Percentiles rank a stretch among this genome's conserved stretches.
Conservation (phyloP, 805 yeast genomes). For the Yamadazyma scolyti region DNA sequence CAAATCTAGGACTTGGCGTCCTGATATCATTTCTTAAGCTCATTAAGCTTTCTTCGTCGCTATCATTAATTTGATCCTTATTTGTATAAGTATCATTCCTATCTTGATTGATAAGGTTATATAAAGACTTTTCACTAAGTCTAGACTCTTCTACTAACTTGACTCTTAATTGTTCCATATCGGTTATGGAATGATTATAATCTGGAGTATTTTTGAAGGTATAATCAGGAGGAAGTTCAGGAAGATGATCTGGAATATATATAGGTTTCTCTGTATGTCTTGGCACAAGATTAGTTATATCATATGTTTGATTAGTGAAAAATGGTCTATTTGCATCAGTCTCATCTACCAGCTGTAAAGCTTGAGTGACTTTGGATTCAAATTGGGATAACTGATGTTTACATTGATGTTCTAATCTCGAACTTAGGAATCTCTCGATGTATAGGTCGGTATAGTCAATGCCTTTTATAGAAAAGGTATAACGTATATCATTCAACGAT, state of each 20-base stretch:
- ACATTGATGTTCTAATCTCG: constrained; percentile 13
- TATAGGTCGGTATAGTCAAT: constrained; percentile 38
- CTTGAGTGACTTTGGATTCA: constrained; percentile 5
- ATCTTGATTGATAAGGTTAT: constrained; percentile 48
- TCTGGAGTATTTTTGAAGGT: constrained; percentile 79
- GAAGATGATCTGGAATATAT: constrained; percentile 73
- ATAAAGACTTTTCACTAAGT: constrained; percentile 73
- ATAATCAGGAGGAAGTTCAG: constrained; percentile 90
- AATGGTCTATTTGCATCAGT: constrained; percentile 47
- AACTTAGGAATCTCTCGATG: constrained; percentile 26
- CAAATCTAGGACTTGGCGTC: constrained; percentile 10
- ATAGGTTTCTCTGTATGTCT: constrained; percentile 35
- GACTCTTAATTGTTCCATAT: constrained; percentile 67
- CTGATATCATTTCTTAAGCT: constrained; percentile 6
- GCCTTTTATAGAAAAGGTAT: constrained; percentile 42
- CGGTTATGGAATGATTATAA: constrained; percentile 58
- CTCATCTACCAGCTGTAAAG: constrained; percentile 18
- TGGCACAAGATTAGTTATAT: constrained; percentile 53
- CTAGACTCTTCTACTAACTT: constrained; percentile 77
- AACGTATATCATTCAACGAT: constrained; percentile 46
- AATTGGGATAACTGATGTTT: constrained; percentile 5
- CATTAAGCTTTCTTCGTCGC: constrained; percentile 8
- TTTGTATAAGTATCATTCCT: constrained; percentile 12
- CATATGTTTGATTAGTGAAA: constrained; percentile 50
- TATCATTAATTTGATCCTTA: constrained; percentile 1